Base-by-base conservation (phyloP, 441 rosid genomes). In the Geranium incanum region DNA sequence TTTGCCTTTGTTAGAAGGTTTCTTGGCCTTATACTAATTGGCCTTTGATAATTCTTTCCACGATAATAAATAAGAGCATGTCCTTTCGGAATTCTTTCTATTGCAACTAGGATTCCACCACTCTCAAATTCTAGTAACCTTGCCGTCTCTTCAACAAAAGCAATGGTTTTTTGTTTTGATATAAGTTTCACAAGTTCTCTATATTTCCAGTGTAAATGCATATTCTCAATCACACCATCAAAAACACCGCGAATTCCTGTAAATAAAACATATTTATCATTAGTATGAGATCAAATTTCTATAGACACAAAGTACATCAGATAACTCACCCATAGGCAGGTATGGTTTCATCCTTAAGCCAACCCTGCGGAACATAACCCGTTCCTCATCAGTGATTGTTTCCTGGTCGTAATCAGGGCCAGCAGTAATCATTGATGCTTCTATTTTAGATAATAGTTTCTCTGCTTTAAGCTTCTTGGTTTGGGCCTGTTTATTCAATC, bases 201-300 rank as follows among this genome's bases (percentile, higher is more conserved):
- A 81, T 92, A 87, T 85, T 94, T 94, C 97, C 99, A 94, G 68
- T 94, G 97, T 85, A 94, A 75, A 83, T 94, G 99, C 99, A 94
- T 94, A 79, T 94, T 92, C 82, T 94, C 97, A 72, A 94, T 87
- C 68, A 92, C 95, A 39, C 97, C 97, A 84, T 92, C 97, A 73
- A 94, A 94, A 72, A 94, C 94, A 73, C 99, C 99, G 75, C 97
- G 99, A 79, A 94, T 84, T 72, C 97, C 97, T 94, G 84, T 72
- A 3, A 71, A 70, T 55, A 76, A 62, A 23, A 71, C 9, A 55
- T 28, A 60, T 7, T 75, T 48, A 15, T 13, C 64, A 68, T 78
- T 50, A 76, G 68, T 66, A 23, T 45, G 62, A 55, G 62, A 16
- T 55, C 62, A 55, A 19, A 19, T 3, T 9, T 55, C 6, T 4